Conservation (phyloP, 371 early-diverging fungal species). For the Actinomortierella wolfii region DNA sequence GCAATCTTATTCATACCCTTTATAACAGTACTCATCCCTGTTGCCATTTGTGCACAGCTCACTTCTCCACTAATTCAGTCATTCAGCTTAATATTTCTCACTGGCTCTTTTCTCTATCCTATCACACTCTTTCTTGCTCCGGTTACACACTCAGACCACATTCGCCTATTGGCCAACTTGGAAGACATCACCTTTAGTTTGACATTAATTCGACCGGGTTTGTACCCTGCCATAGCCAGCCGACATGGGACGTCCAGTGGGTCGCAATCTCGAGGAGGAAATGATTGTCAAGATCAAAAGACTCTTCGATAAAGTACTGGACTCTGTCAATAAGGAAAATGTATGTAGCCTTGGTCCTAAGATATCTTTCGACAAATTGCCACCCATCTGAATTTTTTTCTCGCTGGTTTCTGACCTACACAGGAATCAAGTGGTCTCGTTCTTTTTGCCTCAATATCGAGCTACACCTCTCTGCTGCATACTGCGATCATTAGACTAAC, state of each 20-base stretch:
- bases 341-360: slow-evolving; percentile 9
- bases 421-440: background rate
- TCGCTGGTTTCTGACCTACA: background rate
- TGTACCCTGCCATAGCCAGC: no score
- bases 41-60: no score
- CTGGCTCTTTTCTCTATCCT: no score
- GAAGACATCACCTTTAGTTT: no score
- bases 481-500: background rate
- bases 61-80: no score
- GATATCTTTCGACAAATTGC: background rate
- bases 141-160: background rate
- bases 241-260: slow-evolving; percentile 36
- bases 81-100: background rate
- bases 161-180: no score
- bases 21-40: background rate
- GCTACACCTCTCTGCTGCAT: background rate
- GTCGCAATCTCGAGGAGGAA: slow-evolving; percentile 42
- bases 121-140: background rate
- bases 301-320: slow-evolving; percentile 37
- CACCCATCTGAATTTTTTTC: background rate
- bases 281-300: slow-evolving; percentile 38
- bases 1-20: background rate
- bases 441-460: background rate
- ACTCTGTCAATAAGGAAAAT: slow-evolving; percentile 40
- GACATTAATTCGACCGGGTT: no score